phyloP scores from a whole-genome alignment of 2,329 filamentous ascomycete genomes.

The Zymoseptoria brevis region DNA sequence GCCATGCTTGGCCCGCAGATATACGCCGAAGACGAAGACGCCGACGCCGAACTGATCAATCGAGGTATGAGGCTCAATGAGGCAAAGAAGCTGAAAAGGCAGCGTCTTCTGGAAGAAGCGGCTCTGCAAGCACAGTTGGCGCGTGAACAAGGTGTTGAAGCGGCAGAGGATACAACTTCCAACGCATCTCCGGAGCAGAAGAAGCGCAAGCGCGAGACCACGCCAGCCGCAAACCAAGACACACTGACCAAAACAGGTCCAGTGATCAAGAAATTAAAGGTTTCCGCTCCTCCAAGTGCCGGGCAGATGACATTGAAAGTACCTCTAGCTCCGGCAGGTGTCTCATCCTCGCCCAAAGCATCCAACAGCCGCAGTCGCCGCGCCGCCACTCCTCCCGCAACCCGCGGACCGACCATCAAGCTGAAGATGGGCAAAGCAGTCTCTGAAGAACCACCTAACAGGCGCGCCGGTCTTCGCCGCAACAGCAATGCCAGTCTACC shows the following conservation, averaged over 20 bases:
- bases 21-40: slow-evolving; percentile 32
- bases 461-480: slow-evolving; percentile 36
- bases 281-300: slow-evolving; percentile 13
- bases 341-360: slow-evolving; percentile 27
- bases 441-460: slow-evolving; percentile 40
- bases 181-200: slow-evolving; percentile 22
- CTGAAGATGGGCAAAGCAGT: slow-evolving; percentile 38
- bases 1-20: slow-evolving; percentile 25
- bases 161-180: slow-evolving; percentile 3
- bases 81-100: slow-evolving; percentile 65
- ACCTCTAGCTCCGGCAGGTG: slow-evolving; percentile 38
- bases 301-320: slow-evolving; percentile 23
- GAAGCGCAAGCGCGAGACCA: slow-evolving; percentile 49
- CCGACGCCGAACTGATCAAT: slow-evolving; percentile 60
- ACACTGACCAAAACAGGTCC: slow-evolving; percentile 15
- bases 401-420: slow-evolving; percentile 31
- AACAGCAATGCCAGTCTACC: slow-evolving; percentile 40
- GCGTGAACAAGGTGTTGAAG: slow-evolving; percentile 25
- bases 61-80: slow-evolving; percentile 72
- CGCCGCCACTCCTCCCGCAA: slow-evolving; percentile 23
- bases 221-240: slow-evolving; percentile 6
- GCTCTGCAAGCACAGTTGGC: slow-evolving; percentile 28
- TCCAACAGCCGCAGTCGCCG: slow-evolving; percentile 13
- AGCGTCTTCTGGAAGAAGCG: slow-evolving; percentile 47
- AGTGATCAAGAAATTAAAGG: slow-evolving; percentile 30